A percentile compares a stretch with the other conserved stretches of the same genome.
Evolutionary conservation across 768 basidiomycete species (phyloP).

Genomic region (Neoboletus magnificus): DNA sequence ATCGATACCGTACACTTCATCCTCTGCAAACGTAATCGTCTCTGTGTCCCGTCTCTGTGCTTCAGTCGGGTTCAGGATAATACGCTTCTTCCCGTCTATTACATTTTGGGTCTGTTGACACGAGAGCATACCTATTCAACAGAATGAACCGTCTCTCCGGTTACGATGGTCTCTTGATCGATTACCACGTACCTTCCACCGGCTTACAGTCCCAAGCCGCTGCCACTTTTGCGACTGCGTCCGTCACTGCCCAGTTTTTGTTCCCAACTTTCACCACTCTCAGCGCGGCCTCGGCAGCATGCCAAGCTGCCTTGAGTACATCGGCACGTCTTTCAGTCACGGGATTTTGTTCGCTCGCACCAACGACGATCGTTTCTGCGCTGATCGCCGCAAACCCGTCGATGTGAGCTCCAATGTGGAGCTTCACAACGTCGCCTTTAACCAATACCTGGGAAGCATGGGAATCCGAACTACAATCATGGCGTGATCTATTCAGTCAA

Average conservation of each 20-base stretch:
- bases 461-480: constrained; percentile 60
- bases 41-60: constrained; percentile 85
- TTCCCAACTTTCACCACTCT: constrained; percentile 87
- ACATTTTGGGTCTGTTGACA: constrained; percentile 94
- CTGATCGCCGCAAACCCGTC: constrained; percentile 94
- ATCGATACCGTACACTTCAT: constrained; percentile 94
- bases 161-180: not conserved
- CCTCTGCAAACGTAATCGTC: constrained; percentile 80
- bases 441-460: constrained; percentile 64
- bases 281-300: constrained; percentile 90
- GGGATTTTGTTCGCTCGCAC: constrained; percentile 67
- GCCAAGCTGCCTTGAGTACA: constrained; percentile 90
- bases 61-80: constrained; percentile 87
- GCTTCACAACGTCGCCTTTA: constrained; percentile 91
- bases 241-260: constrained; percentile 95
- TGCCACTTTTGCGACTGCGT: constrained; percentile 71
- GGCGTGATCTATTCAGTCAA: constrained; percentile 28
- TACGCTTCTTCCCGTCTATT: constrained; percentile 94
- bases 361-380: constrained; percentile 91
- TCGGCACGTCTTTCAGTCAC: constrained; percentile 87
- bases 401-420: constrained; percentile 96
- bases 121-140: constrained; percentile 76
- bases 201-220: constrained; percentile 82
- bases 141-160: not conserved
- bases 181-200: constrained; percentile 73